Base-by-base conservation (phyloP, 1,139 yeast genomes). In the Magnusiomyces sp. region DNA sequence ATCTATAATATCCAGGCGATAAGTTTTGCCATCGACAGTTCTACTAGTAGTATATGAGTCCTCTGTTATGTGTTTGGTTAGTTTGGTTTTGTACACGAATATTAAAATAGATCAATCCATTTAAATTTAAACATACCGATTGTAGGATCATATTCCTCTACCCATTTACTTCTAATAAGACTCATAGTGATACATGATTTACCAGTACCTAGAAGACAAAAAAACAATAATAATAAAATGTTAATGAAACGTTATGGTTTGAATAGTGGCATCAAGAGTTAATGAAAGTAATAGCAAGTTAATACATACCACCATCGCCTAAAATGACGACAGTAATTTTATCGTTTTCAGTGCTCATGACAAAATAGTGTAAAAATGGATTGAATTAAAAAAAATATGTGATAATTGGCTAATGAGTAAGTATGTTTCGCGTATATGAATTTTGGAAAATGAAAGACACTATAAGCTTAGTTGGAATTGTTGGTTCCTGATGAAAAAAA, bases 151-250 rank as follows among this genome's bases (percentile, higher is more conserved):
- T 52, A 52, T 27, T 63, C 68, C 50, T 65, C 68, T 11, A 65
- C 65, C 68, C 68, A 65, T 51, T 64, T 64, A 53, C 64, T 57
- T 33, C 69, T 56, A 33, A 65, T 62, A 48, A 65, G 56, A 29
- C 68, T 47, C 68, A 65, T 65, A 16, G 69, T 65, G 43, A 65
- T 61, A 50, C 66, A 62, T 11, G 66, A 62, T 50, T 62, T 62
- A 13, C 66, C 66, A 27, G 66, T 58, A 16, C 63, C 63, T 40
- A 23, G n/a, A 31, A 31, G n/a, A n/a, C n/a, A n/a, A n/a, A 37
- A 13, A 23, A 20, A 17, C 27, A 6, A 20, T 13, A 32, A 20
- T 19, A 40, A 19, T 13, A 7, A n/a, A n/a, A n/a, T n/a, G n/a
- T n/a, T n/a, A n/a, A n/a, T n/a, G n/a, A n/a, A n/a, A n/a, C n/a